Evolutionary conservation across 169 alveolate species (phyloP), one percentile per base, ranked within the genome.

Genomic region (Eimeria praecox): DNA sequence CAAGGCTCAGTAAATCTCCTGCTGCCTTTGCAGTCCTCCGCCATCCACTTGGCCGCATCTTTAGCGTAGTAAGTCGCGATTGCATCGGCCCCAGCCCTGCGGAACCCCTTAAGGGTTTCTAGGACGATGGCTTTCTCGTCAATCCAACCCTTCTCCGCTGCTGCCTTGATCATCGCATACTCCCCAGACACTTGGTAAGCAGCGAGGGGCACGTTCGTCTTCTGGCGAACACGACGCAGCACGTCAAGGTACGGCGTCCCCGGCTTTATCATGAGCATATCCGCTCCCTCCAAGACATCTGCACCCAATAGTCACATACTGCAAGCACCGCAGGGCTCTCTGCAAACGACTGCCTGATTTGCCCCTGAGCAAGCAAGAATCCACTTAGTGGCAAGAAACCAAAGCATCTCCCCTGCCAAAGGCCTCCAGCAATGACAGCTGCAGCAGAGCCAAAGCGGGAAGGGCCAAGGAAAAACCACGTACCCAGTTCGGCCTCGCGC

Each of bases 31-130:
- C 90, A 90, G 71, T 96, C 98, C 86, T 97, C 97, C 77, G 66
- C 88, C 78, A 97, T 94, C 98, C 98, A 97, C 90, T 90, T 96
- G 77, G 98, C 98, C 46, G 75, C 96, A 44, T 96, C 97, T 73
- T 95, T 97, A 33, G 98, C 97, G 86, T 95, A 98, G 94, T 98
- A 98, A 44, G 99, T 98, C 80, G 98, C 97, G 12, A 98, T 97
- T 14, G 98, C 96, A 95, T 97, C 98, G 56, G 98, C 98, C 20
- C 99, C 99, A 9, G 99, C 98, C 93, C 99, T 97, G 90, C 96
- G 64, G 95, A 97, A 97, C 14, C 98, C 91, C 75, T 97, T 97
- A 82, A 98, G 95, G 44, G 97, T 77, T 90, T 98, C 99, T 46
- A 98, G 91, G 18, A 98, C 98, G 46, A 97, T 97, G 88, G 96